Evolutionary conservation across 164 flowering plant species (phyloP), one percentile per base, ranked within the genome.

Genomic region (Euptelea pleiosperma): DNA sequence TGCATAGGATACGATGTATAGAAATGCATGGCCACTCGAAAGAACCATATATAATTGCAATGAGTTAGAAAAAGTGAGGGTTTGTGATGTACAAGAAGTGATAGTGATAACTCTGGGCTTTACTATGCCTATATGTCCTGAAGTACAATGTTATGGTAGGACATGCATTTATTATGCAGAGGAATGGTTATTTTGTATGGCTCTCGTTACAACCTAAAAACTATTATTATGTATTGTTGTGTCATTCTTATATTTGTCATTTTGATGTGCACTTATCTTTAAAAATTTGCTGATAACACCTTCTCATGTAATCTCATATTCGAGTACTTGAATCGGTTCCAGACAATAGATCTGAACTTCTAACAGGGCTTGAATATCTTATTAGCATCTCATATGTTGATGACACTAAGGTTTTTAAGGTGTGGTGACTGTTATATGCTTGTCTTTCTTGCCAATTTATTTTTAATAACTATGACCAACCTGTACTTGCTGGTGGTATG

Each of bases 401-500:
- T 70, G 99, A 91, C 60, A 94, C 95, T 0, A 96, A 94, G 68
- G 97, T 91, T 67, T 94, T 94, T 60, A 94, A 94, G 95, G 99
- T 94, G 47, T 44, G 14, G n/a, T n/a, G n/a, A n/a, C n/a, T n/a
- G n/a, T n/a, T n/a, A n/a, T n/a, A n/a, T n/a, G n/a, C n/a, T n/a
- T n/a, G n/a, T n/a, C 35, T 19, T 48, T 15, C 16, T 24, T n/a
- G n/a, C n/a, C 16, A 35, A 29, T 33, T n/a, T n/a, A n/a, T n/a
- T n/a, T n/a, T n/a, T n/a, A n/a, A n/a, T n/a, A n/a, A n/a, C n/a
- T 21, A 14, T 35, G 34, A 15, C 43, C 52, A 41, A 37, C n/a
- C n/a, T n/a, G n/a, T n/a, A n/a, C n/a, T 59, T 55, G 21, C 29
- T 45, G 39, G 8, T 52, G 30, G 8, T 57, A n/a, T 19, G 42